Evolutionary conservation across 2,329 filamentous ascomycete genomes (phyloP).

Genomic region (Epichloe baconii): DNA sequence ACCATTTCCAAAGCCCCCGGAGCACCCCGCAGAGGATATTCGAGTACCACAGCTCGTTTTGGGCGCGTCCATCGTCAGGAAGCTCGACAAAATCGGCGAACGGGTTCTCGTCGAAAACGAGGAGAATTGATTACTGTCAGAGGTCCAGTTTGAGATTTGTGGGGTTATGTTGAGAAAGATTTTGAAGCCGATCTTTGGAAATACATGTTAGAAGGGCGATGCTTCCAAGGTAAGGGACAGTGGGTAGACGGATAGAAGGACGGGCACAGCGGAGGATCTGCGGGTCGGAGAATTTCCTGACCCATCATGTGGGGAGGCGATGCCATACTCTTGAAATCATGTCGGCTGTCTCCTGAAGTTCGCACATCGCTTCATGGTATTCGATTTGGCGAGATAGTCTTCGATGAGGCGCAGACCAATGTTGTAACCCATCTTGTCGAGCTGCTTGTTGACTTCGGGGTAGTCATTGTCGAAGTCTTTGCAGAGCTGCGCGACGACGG

Average conservation of each 20-base stretch:
- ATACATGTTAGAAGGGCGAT: not conserved
- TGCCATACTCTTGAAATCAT: slow-evolving; percentile 73
- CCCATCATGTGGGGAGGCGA: no score
- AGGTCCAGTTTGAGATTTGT: slow-evolving; percentile 87
- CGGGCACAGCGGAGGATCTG: not conserved
- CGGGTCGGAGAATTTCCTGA: not conserved
- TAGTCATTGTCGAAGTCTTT: slow-evolving; percentile 95
- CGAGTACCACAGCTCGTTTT: slow-evolving; percentile 96
- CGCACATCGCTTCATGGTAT: slow-evolving; percentile 72
- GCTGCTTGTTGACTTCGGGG: slow-evolving; percentile 87
- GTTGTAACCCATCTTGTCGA: slow-evolving; percentile 99
- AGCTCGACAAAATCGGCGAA: slow-evolving; percentile 95
- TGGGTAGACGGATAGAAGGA: not conserved
- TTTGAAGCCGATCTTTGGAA: slow-evolving; percentile 78
- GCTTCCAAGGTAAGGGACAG: not conserved
- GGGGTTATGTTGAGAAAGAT: slow-evolving; percentile 97
- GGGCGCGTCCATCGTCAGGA: slow-evolving; percentile 86
- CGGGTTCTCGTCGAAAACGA: slow-evolving; percentile 94
- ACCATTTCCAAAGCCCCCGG: slow-evolving; percentile 90
- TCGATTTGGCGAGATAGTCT: slow-evolving; percentile 93
- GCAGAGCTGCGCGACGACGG: slow-evolving; percentile 90
- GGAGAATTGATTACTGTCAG: slow-evolving; percentile 93
- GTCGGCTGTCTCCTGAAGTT: slow-evolving; percentile 96
- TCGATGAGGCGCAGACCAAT: slow-evolving; percentile 93
- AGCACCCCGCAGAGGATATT: slow-evolving; percentile 93